phyloP scores from a whole-genome alignment of 495 filamentous ascomycete genomes.

The Aspergillus campestris region DNA sequence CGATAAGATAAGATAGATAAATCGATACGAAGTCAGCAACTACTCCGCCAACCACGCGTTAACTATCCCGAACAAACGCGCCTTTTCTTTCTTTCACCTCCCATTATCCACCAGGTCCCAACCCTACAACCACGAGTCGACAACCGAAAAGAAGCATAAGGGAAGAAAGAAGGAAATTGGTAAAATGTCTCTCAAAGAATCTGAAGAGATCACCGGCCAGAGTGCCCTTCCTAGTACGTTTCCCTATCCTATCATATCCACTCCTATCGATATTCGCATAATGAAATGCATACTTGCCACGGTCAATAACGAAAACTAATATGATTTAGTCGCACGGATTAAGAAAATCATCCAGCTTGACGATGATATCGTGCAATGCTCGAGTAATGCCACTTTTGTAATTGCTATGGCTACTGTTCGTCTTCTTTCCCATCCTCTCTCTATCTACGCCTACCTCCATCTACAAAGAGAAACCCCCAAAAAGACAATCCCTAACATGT shows the following conservation, averaged over 20 bases:
- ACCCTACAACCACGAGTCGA: too few species aligned
- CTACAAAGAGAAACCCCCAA: background rate
- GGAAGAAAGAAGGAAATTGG: too few species aligned
- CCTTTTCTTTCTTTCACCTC: background rate
- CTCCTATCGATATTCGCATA: too few species aligned
- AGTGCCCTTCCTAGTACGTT: conserved; percentile 75
- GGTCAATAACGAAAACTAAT: too few species aligned
- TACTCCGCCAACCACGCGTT: too few species aligned
- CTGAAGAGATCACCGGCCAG: conserved; percentile 77
- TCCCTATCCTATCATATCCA: too few species aligned
- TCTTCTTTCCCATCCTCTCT: conserved; percentile 1
- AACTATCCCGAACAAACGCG: too few species aligned
- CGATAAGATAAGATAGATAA: too few species aligned
- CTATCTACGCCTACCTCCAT: background rate
- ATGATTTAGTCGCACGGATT: conserved; percentile 67
- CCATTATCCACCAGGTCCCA: background rate
- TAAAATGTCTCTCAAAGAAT: conserved; percentile 82
- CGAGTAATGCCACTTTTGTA: conserved; percentile 89
- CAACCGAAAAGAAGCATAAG: too few species aligned
- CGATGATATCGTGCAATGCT: conserved; percentile 73
- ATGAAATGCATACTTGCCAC: too few species aligned
- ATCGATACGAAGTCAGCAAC: too few species aligned
- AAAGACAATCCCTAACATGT: background rate
- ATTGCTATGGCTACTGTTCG: conserved; percentile 82
- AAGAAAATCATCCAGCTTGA: conserved; percentile 90